These are phyloP conservation scores for Stagonosporopsis chrysanthemi DNA, from an alignment of 2,329 filamentous ascomycete genomes.

Conservation along the genomic window DNA sequence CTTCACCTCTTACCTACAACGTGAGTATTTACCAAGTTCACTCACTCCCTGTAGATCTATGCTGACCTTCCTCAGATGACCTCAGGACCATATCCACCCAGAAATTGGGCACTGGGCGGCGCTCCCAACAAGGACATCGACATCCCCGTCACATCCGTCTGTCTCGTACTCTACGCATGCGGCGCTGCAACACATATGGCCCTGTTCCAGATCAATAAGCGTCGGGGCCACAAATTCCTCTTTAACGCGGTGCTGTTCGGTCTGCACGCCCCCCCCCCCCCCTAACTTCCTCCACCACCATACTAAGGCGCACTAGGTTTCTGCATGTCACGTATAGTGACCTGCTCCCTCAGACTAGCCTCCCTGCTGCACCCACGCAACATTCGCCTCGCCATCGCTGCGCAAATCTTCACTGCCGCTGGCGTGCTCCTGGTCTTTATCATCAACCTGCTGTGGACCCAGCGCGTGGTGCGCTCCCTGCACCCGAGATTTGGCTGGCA, in stretches of 20 bases:
- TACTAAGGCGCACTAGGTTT: slow-evolving; percentile 39
- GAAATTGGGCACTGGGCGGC: slow-evolving; percentile 47
- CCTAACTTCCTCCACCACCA: neutral
- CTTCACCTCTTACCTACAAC: neutral
- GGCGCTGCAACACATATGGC: slow-evolving; percentile 51
- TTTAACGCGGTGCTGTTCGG: slow-evolving; percentile 50
- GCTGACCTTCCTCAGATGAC: slow-evolving; percentile 7
- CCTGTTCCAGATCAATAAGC: slow-evolving; percentile 49
- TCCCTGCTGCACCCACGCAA: slow-evolving; percentile 45
- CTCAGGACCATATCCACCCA: slow-evolving; percentile 33
- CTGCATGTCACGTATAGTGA: slow-evolving; percentile 54
- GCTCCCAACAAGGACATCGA: slow-evolving; percentile 44
- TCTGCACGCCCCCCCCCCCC: slow-evolving; percentile 3
- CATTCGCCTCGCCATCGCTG: slow-evolving; percentile 60
- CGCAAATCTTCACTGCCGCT: slow-evolving; percentile 73
- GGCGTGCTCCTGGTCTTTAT: slow-evolving; percentile 78
- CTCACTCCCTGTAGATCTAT: neutral
- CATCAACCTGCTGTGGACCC: slow-evolving; percentile 69
- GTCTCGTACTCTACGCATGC: slow-evolving; percentile 49
- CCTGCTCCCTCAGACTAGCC: slow-evolving; percentile 46
- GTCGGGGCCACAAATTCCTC: slow-evolving; percentile 51
- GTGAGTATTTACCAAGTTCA: neutral
- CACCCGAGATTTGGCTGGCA: slow-evolving; percentile 77
- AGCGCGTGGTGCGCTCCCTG: slow-evolving; percentile 69
- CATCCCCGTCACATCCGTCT: slow-evolving; percentile 51